Base-by-base conservation (phyloP, 768 basidiomycete species). In the Termitomyces sp. region DNA sequence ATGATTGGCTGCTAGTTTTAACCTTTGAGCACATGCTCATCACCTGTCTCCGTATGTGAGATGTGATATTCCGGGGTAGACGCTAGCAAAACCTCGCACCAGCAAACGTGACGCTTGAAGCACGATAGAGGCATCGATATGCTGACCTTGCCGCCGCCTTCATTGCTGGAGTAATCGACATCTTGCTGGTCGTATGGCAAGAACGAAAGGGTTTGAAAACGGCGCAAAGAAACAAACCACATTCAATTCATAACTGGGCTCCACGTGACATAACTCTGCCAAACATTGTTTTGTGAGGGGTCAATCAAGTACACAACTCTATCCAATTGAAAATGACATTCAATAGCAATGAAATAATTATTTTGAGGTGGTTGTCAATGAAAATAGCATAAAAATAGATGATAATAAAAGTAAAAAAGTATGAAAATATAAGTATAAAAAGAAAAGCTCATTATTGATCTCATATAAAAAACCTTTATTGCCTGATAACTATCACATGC, bases 61-160 rank as follows among this genome's bases (percentile, higher is more conserved):
- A 41, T 53, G 16, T 63, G 39, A 39, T 9, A 42, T 20, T 58
- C 42, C 58, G 34, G 11, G 39, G 11, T 3, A 36, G 27, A 41
- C 13, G 15, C n/a, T 45, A 46, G 49, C 49, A 27, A 18, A 27
- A 4, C 18, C 5, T 68, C 67, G 37, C 65, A 82, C 89, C 91
- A 58, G 78, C 55, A 68, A 94, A 94, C 0, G 89, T 91, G 12
- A 73, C 67, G 6, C 82, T 70, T 1, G 89, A 82, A 0, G 89
- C 86, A 44, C 91, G 79, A 63, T 85, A 83, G 4, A 92, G 73
- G 65, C 82, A 76, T 36, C 91, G 82, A 66, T 94, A 94, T 16
- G 88, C 88, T 34, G 90, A 79, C 49, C 91, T 83, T 20, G 87
- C 88, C 11, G 83, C 79, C 34, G 87, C 84, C 66, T 74, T 80